Evolutionary conservation across 441 rosid genomes (phyloP).

Genomic region (Geranium incanum): DNA sequence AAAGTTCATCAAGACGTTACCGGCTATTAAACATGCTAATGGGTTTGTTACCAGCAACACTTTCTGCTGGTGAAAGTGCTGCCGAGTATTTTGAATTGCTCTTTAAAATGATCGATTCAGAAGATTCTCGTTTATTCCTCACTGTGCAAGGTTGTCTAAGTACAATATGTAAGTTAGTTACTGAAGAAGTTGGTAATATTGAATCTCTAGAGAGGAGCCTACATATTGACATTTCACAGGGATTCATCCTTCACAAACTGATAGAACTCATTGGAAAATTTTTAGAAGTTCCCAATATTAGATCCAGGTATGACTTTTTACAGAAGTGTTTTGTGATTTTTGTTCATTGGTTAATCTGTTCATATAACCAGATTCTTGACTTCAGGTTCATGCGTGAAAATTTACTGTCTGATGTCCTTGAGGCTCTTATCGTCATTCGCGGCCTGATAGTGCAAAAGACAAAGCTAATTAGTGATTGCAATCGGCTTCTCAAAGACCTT

Average conservation of each 20-base stretch:
- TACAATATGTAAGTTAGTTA: conserved; percentile 76
- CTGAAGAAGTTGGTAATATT: conserved; percentile 88
- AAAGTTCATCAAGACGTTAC: conserved; percentile 80
- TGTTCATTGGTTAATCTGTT: conserved; percentile 18
- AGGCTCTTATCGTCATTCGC: conserved; percentile 94
- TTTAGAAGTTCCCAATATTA: conserved; percentile 86
- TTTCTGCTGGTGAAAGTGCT: conserved; percentile 95
- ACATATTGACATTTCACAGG: conserved; percentile 98
- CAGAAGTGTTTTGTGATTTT: conserved; percentile 1
- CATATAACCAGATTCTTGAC: conserved; percentile 27
- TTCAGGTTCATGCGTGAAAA: conserved; percentile 90
- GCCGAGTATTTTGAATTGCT: conserved; percentile 97
- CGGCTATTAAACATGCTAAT: conserved; percentile 83
- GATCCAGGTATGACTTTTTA: conserved; percentile 61
- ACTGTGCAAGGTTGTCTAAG: conserved; percentile 89
- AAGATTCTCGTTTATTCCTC: conserved; percentile 95
- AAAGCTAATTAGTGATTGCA: conserved; percentile 94
- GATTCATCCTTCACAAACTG: conserved; percentile 98
- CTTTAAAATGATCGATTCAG: conserved; percentile 86
- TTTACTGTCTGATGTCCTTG: conserved; percentile 89
- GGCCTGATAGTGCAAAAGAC: conserved; percentile 99
- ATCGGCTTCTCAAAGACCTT: conserved; percentile 88
- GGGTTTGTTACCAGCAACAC: conserved; percentile 83
- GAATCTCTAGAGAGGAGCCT: conserved; percentile 94
- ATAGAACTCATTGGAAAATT: conserved; percentile 96